A percentile compares a stretch with the other conserved stretches of the same genome.
Evolutionary conservation across 2,329 filamentous ascomycete species (phyloP).

Genomic region (Mycocentrospora acerina): DNA sequence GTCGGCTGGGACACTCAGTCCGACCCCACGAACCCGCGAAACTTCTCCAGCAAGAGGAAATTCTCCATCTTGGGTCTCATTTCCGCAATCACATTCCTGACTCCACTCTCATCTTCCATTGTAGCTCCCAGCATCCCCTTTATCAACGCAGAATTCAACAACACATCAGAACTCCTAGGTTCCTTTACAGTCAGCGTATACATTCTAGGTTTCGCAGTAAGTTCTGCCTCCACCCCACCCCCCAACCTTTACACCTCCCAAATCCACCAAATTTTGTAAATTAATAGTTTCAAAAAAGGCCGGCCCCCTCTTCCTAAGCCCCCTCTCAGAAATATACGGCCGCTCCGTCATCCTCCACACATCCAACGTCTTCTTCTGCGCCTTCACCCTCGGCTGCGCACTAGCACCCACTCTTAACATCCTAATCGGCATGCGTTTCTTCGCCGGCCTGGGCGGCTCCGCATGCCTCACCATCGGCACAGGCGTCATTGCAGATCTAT

Average conservation of each 20-base stretch:
- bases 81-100: constrained; percentile 36
- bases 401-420: constrained; percentile 36
- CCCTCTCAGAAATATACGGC: constrained; percentile 39
- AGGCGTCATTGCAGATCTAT: constrained; percentile 40
- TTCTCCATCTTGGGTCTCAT: constrained; percentile 31
- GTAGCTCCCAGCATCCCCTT: constrained; percentile 38
- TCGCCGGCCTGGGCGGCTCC: constrained; percentile 32
- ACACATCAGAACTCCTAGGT: constrained; percentile 32
- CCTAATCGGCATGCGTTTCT: constrained; percentile 39
- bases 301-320: constrained; percentile 36
- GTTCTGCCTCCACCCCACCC: too few species aligned
- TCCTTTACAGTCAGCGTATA: constrained; percentile 40
- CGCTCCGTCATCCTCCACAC: constrained; percentile 33
- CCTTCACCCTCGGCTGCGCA: constrained; percentile 51
- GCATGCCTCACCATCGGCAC: constrained; percentile 33
- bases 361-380: constrained; percentile 53
- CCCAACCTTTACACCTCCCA: too few species aligned
- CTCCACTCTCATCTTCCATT: constrained; percentile 39
- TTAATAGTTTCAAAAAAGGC: too few species aligned
- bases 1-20: constrained; percentile 41
- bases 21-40: constrained; percentile 37
- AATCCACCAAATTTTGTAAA: too few species aligned
- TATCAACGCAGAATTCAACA: constrained; percentile 34
- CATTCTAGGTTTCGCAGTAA: constrained; percentile 36
- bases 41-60: constrained; percentile 30